Evolutionary conservation across 495 filamentous ascomycete species (phyloP).

Genomic region (Annulohypoxylon nitens): DNA sequence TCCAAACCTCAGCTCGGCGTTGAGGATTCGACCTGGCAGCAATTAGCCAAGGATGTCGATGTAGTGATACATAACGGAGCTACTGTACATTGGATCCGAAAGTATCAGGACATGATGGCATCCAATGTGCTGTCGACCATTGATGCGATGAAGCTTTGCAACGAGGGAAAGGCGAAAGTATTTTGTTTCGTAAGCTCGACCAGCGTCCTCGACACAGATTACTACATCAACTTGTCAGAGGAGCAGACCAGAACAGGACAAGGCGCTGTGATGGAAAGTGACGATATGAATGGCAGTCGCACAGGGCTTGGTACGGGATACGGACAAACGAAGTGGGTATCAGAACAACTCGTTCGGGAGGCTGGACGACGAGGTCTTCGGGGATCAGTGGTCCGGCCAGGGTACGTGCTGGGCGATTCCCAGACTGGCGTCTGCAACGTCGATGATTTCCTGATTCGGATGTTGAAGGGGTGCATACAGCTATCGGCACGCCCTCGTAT

Average conservation of each 20-base stretch:
- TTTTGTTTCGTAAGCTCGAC: constrained; percentile 91
- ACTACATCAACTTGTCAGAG: constrained; percentile 82
- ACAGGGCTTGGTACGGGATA: constrained; percentile 77
- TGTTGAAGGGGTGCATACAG: constrained; percentile 92
- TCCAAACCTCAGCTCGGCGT: constrained; percentile 79
- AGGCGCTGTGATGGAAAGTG: constrained; percentile 61
- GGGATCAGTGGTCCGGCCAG: constrained; percentile 84
- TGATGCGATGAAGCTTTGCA: constrained; percentile 81
- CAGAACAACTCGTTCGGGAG: constrained; percentile 76
- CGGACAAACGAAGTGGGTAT: constrained; percentile 83
- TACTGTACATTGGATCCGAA: constrained; percentile 85
- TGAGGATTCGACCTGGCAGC: constrained; percentile 70
- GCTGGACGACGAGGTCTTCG: constrained; percentile 82
- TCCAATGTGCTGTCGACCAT: constrained; percentile 87
- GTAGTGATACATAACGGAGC: constrained; percentile 94
- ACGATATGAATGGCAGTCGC: constrained; percentile 63
- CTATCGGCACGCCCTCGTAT: constrained; percentile 78
- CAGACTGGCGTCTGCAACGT: constrained; percentile 80
- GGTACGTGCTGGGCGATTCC: constrained; percentile 86
- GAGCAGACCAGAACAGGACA: constrained; percentile 62
- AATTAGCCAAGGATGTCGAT: constrained; percentile 74
- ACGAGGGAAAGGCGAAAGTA: constrained; percentile 80
- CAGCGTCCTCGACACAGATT: constrained; percentile 80
- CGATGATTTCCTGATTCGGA: constrained; percentile 92
- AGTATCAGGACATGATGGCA: constrained; percentile 79